Percentiles rank a stretch among this genome's conserved stretches.
phyloP scores from a whole-genome alignment of 768 basidiomycete genomes.

The Calocybe cyanea region DNA sequence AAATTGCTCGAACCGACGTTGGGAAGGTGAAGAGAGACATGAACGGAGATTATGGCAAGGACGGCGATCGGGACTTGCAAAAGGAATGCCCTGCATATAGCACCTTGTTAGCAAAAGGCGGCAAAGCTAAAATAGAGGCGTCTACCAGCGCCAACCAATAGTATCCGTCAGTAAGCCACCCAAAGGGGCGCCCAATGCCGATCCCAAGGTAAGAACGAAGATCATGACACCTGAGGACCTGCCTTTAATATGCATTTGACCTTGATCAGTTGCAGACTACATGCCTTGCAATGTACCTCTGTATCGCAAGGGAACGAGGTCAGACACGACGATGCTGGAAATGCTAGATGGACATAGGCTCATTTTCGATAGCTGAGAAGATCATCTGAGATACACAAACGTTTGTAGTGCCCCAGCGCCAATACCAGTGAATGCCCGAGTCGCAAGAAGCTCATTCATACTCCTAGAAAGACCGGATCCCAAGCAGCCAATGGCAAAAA shows the following conservation, averaged over 20 bases:
- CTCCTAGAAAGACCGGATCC: slow-evolving; percentile 50
- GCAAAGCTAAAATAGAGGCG: not conserved
- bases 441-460: slow-evolving; percentile 50
- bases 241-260: not conserved
- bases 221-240: slow-evolving; percentile 45
- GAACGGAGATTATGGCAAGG: slow-evolving; percentile 51
- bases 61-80: slow-evolving; percentile 56
- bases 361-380: not conserved
- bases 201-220: slow-evolving; percentile 56
- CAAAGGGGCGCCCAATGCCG: slow-evolving; percentile 56
- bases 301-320: slow-evolving; percentile 56
- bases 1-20: slow-evolving; percentile 36
- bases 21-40: slow-evolving; percentile 52
- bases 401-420: slow-evolving; percentile 64
- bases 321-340: slow-evolving; percentile 63
- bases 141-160: slow-evolving; percentile 65
- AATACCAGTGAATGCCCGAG: slow-evolving; percentile 53
- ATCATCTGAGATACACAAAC: slow-evolving; percentile 28
- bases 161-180: slow-evolving; percentile 61
- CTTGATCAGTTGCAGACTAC: not conserved
- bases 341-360: slow-evolving; percentile 31
- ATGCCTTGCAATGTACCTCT: slow-evolving; percentile 71
- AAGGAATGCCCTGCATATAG: slow-evolving; percentile 47
- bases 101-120: not conserved
- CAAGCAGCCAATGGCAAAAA: slow-evolving; percentile 53